A percentile compares a stretch with the other conserved stretches of the same genome.
Evolutionary conservation across 2,329 filamentous ascomycete genomes (phyloP).

Genomic region (Colletotrichum euphorbiae): DNA sequence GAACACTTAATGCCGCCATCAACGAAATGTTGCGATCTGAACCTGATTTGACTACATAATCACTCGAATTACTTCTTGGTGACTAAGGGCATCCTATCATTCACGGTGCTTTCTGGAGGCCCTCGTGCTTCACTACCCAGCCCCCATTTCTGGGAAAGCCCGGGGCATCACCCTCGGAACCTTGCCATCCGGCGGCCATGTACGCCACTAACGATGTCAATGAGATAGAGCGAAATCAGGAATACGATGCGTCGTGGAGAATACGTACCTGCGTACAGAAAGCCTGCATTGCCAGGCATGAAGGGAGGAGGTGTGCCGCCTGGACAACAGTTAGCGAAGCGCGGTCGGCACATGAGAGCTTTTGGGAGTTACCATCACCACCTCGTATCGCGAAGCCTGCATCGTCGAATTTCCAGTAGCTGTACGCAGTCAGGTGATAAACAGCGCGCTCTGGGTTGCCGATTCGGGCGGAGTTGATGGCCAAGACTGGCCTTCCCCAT

Average conservation of each 20-base stretch:
- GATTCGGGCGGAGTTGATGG: slow-evolving; percentile 57
- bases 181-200: slow-evolving; percentile 45
- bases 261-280: slow-evolving; percentile 48
- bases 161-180: slow-evolving; percentile 44
- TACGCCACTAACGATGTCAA: slow-evolving; percentile 47
- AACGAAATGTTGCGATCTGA: rapidly evolving
- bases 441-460: slow-evolving; percentile 56
- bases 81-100: no score
- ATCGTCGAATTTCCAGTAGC: slow-evolving; percentile 56
- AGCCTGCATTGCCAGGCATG: slow-evolving; percentile 53
- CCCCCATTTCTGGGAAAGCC: slow-evolving; percentile 51
- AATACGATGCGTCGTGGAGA: no score
- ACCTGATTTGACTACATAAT: no score
- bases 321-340: neutral
- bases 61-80: no score
- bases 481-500: slow-evolving; percentile 60
- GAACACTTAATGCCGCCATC: neutral
- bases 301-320: slow-evolving; percentile 49
- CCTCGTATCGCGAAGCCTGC: slow-evolving; percentile 50
- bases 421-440: slow-evolving; percentile 54
- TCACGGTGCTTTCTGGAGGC: slow-evolving; percentile 46
- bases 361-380: slow-evolving; percentile 41
- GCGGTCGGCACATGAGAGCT: neutral
- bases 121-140: slow-evolving; percentile 52
- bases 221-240: rapidly evolving